These are phyloP conservation scores for Mycena albidolilacea DNA, from an alignment of 768 basidiomycete species.

Conservation along the genomic window DNA sequence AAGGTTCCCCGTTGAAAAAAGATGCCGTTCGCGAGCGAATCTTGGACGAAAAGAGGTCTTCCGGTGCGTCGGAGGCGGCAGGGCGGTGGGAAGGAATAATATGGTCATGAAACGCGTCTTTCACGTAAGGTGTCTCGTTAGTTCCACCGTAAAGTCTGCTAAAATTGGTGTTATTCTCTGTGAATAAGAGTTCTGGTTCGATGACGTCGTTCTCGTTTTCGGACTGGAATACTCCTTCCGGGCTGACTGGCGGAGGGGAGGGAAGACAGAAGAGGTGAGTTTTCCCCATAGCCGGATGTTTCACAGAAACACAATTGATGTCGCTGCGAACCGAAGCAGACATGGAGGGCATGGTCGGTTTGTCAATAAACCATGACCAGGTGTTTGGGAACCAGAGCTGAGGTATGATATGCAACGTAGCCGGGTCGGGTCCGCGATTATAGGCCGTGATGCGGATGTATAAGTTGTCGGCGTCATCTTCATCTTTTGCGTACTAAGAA, in stretches of 20 bases:
- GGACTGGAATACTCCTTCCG: conserved; percentile 72
- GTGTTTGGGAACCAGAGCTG: conserved; percentile 98
- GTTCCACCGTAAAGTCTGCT: conserved; percentile 89
- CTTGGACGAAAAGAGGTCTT: conserved; percentile 62
- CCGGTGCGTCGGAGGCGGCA: conserved; percentile 59
- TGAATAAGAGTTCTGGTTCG: conserved; percentile 91
- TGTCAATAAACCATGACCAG: conserved; percentile 92
- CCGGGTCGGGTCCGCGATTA: conserved; percentile 96
- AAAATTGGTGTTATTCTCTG: conserved; percentile 98
- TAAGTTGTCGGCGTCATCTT: conserved; percentile 88
- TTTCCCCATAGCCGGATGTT: conserved; percentile 82
- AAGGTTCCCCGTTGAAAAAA: conserved; percentile 54
- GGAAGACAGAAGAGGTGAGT: conserved; percentile 91
- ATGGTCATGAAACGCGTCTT: conserved; percentile 99
- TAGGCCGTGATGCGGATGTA: conserved; percentile 96
- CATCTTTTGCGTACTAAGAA: conserved; percentile 95
- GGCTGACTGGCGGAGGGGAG: conserved; percentile 91
- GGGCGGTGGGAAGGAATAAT: conserved; percentile 91
- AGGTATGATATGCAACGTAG: conserved; percentile 94
- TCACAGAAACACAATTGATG: conserved; percentile 75
- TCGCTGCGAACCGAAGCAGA: conserved; percentile 67
- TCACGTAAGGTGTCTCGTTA: conserved; percentile 88
- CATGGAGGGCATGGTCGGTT: conserved; percentile 76
- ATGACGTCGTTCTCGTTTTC: conserved; percentile 79
- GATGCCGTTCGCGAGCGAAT: conserved; percentile 68